phyloP scores from a whole-genome alignment of 495 filamentous ascomycete genomes.

The Pyrenopolyporus hunteri region DNA sequence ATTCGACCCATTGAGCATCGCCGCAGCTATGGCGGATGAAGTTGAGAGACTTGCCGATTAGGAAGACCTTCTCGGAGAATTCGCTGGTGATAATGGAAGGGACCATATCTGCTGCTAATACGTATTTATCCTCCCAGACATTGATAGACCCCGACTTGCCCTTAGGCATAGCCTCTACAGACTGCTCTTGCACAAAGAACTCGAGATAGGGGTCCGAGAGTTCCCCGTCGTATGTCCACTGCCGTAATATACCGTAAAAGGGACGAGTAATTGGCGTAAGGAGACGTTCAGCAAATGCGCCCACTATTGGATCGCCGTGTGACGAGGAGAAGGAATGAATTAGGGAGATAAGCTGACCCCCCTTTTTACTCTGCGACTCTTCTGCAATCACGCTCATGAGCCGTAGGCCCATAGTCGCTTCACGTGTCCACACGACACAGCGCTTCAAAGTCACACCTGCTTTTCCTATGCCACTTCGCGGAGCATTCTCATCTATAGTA shows the following conservation, averaged over 20 bases:
- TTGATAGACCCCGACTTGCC: conserved; percentile 68
- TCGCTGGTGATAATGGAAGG: conserved; percentile 90
- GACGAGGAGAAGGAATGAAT: conserved; percentile 93
- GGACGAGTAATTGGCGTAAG: conserved; percentile 90
- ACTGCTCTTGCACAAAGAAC: conserved; percentile 90
- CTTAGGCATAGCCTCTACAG: conserved; percentile 59
- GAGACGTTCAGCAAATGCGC: conserved; percentile 90
- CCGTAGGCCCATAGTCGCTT: conserved; percentile 94
- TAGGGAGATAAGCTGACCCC: conserved; percentile 90
- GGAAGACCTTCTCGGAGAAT: conserved; percentile 92
- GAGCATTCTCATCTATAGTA: conserved; percentile 67
- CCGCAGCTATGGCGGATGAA: conserved; percentile 96
- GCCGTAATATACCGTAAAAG: conserved; percentile 94
- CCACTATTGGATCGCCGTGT: conserved; percentile 94
- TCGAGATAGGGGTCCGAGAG: conserved; percentile 93
- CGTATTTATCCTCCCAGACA: conserved; percentile 98
- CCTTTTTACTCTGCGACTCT: conserved; percentile 82
- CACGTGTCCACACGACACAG: conserved; percentile 96
- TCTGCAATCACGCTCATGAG: conserved; percentile 95
- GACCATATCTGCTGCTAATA: conserved; percentile 81
- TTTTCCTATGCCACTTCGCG: conserved; percentile 73
- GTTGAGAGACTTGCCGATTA: conserved; percentile 97
- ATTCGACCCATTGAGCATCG: conserved; percentile 94
- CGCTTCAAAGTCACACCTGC: conserved; percentile 94
- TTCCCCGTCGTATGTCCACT: conserved; percentile 99